Evolutionary conservation across 1,139 yeast genomes (phyloP), one percentile per base, ranked within the genome.

Genomic region (Groenewaldozyma auringiensis): DNA sequence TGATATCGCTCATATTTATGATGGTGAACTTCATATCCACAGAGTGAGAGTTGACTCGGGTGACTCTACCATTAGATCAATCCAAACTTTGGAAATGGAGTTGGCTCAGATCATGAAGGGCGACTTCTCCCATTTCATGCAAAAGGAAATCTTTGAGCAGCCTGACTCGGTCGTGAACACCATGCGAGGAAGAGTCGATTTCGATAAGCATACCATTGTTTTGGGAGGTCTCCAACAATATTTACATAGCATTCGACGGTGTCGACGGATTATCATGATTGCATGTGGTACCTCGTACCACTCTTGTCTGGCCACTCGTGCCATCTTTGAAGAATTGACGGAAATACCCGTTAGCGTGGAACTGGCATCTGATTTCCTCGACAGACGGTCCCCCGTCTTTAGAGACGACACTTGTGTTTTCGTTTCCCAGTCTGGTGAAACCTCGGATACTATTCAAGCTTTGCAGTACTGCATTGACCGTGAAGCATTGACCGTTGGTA

Each of bases 211-310:
- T 56, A 71, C 70, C 40, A 84, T 94, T 54, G 83, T 79, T 56
- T 76, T 94, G 55, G 98, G 98, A 62, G 99, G 99, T 34, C 75
- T 94, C 60, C 79, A 84, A 58, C 75, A 84, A 18, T 86, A 81
- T 76, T 73, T 94, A 54, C 81, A 94, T 31, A 84, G 94, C 42
- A 85, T 94, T 54, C 81, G 97, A 69, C 80, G 96, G 63, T 88
- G 96, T 59, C 81, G 97, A 69, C 81, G 98, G 68, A 78, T 94
- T 61, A 85, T 89, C 51, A 92, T 94, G 97, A 86, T 94, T 72
- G 99, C 98, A 3, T 94, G 99, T 71, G 99, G 99, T 70, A 94
- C 99, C 4, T 92, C 98, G 0, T 94, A 89, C 64, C 98, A 94
- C 69, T 92, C 98, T 18, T 94, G 98, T 73, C 71, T 94, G 63